Evolutionary conservation across 345 rosid species (phyloP), one percentile per base, ranked within the genome.

Genomic region (Erodium maritimum): DNA sequence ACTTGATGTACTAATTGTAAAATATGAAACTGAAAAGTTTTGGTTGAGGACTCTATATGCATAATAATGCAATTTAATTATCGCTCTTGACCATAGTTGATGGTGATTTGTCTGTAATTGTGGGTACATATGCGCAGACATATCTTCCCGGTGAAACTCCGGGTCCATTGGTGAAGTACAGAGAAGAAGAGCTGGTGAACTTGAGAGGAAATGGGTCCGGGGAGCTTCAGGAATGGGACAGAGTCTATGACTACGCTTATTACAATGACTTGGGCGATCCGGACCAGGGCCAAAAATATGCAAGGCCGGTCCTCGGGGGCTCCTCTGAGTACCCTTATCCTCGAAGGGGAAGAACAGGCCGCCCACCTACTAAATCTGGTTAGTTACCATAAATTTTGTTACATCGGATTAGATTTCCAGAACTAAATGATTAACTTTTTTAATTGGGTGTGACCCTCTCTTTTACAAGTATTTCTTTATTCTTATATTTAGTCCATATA

Each of bases 211-310:
- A 52, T 52, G 37, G 55, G 12, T 0, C 9, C 20, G 21, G 19
- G 10, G 55, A 52, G 55, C 55, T 9, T 19, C 55, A 52, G 18
- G 55, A 18, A 22, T 52, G 55, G 55, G 55, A 52, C 22, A 19
- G 55, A 18, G 22, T 52, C 0, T 52, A 52, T 52, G 55, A 52
- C 22, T 52, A 52, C 13, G 55, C 55, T 19, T 52, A 17, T 22
- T 52, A 52, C 21, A 52, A 52, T 52, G 55, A 52, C 13, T 17
- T 52, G 10, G 55, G 55, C 17, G 22, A 52, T 18, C 55, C 55
- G 12, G 21, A 52, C 22, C 6, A 52, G 22, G 55, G 4, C 22
- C 55, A 19, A 18, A 18, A 52, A 3, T 52, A 52, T 52, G 55
- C 55, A 52, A 19, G 55, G 12, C 55, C 22, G 0, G 55, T 52